These are phyloP conservation scores for Aspergillus sparsus DNA, from an alignment of 495 filamentous ascomycete genomes.

Conservation along the genomic window DNA sequence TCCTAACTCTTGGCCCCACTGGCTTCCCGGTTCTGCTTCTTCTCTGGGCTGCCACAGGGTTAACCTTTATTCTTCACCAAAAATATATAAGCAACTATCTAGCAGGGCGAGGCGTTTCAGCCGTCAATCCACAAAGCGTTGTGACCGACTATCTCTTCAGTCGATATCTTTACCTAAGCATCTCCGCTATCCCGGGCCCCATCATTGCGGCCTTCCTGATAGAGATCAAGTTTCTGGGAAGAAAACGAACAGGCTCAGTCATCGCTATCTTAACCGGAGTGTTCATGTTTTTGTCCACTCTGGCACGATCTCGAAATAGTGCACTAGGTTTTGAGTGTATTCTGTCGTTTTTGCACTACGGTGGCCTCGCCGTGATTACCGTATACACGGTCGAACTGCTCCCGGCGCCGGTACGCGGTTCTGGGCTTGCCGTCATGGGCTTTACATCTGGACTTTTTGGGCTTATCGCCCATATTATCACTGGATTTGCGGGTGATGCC, in stretches of 20 bases:
- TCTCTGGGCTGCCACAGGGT: slow-evolving; percentile 21
- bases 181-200: slow-evolving; percentile 54
- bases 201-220: slow-evolving; percentile 50
- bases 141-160: slow-evolving; percentile 13
- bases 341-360: slow-evolving; percentile 56
- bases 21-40: slow-evolving; percentile 16
- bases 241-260: slow-evolving; percentile 55
- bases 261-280: slow-evolving; percentile 53
- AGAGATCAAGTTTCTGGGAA: slow-evolving; percentile 52
- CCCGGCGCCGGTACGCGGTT: slow-evolving; percentile 56
- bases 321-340: slow-evolving; percentile 50
- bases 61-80: slow-evolving; percentile 24
- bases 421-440: slow-evolving; percentile 55
- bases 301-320: slow-evolving; percentile 39
- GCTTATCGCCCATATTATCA: slow-evolving; percentile 22
- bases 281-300: slow-evolving; percentile 54
- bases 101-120: slow-evolving; percentile 56
- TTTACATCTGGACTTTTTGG: slow-evolving; percentile 35
- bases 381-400: slow-evolving; percentile 60
- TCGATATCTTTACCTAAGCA: slow-evolving; percentile 24
- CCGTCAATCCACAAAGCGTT: slow-evolving; percentile 39
- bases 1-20: slow-evolving; percentile 7
- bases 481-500: slow-evolving; percentile 15
- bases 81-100: slow-evolving; percentile 35
- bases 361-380: slow-evolving; percentile 57